Conservation (phyloP, 768 basidiomycete species). For the Calocera viscosa region DNA sequence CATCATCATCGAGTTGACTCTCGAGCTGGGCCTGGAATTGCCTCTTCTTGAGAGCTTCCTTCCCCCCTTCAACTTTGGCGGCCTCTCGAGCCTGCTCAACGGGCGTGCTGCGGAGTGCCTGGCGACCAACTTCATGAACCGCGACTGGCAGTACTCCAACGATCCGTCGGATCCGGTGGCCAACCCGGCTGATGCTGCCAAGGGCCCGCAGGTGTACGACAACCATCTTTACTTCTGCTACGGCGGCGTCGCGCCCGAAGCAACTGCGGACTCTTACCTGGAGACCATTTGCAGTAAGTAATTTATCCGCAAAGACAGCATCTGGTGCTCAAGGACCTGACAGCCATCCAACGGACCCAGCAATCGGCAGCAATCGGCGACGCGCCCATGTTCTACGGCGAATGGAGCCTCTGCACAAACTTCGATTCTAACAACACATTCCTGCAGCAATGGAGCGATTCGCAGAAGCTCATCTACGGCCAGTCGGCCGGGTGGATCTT, state of each 20-base stretch:
- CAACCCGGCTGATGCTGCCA: constrained; percentile 56
- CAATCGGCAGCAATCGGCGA: constrained; percentile 35
- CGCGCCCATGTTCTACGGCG: constrained; percentile 43
- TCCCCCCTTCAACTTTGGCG: constrained; percentile 18
- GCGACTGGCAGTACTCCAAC: constrained; percentile 56
- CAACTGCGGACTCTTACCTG: constrained; percentile 4
- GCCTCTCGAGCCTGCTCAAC: not conserved
- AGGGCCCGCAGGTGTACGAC: constrained; percentile 63
- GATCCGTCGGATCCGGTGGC: constrained; percentile 32
- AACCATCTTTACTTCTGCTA: constrained; percentile 69
- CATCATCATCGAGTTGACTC: constrained; percentile 27
- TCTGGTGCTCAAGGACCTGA: not conserved
- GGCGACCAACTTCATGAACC: constrained; percentile 54
- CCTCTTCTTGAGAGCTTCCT: constrained; percentile 16
- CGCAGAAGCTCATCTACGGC: constrained; percentile 55
- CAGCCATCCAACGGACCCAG: constrained; percentile 50
- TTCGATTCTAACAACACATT: constrained; percentile 52
- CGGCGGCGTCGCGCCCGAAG: constrained; percentile 7
- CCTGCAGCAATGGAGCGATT: constrained; percentile 57
- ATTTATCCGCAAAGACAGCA: not conserved
- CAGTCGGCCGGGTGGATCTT: constrained; percentile 54
- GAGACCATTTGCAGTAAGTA: constrained; percentile 44
- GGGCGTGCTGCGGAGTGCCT: constrained; percentile 17
- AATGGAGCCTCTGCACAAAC: constrained; percentile 53
- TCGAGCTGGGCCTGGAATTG: constrained; percentile 21